These are phyloP conservation scores for Toxicodendron radicans DNA, from an alignment of 345 rosid genomes.

Conservation along the genomic window DNA sequence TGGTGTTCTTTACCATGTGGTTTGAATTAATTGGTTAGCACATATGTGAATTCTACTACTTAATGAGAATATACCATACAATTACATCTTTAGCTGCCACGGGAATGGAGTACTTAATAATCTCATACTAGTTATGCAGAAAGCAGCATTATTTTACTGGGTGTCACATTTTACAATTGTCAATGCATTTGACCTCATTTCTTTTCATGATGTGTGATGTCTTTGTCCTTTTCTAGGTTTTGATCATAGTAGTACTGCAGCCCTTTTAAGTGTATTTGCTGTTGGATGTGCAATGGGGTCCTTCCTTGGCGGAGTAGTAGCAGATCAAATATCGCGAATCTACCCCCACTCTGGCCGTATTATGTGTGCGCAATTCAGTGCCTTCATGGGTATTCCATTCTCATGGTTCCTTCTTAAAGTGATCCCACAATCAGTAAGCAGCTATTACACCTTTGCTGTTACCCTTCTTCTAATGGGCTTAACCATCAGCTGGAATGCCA, in stretches of 20 bases:
- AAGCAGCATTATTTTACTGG: background rate
- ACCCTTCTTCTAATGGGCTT: conserved; percentile 84
- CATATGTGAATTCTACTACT: background rate
- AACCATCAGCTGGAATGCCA: conserved; percentile 83
- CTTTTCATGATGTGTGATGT: conserved; percentile 4
- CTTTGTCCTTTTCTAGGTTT: conserved; percentile 50
- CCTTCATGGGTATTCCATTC: conserved; percentile 96
- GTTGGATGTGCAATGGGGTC: conserved; percentile 79
- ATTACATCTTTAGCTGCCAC: background rate
- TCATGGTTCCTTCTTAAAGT: conserved; percentile 66
- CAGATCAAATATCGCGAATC: conserved; percentile 55
- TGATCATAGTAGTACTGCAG: conserved; percentile 71
- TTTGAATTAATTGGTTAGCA: conserved; percentile 82
- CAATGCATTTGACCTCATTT: background rate
- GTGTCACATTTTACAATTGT: background rate
- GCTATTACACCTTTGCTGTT: conserved; percentile 57
- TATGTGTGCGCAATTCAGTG: conserved; percentile 94
- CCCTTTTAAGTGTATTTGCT: conserved; percentile 76
- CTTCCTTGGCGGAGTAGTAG: conserved; percentile 70
- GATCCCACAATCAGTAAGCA: conserved; percentile 69
- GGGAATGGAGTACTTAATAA: background rate
- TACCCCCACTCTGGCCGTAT: conserved; percentile 82
- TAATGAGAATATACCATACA: background rate
- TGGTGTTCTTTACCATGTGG: conserved; percentile 98
- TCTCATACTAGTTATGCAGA: background rate